These are phyloP conservation scores for Naganishia randhawae DNA, from an alignment of 768 basidiomycete species.

Conservation along the genomic window DNA sequence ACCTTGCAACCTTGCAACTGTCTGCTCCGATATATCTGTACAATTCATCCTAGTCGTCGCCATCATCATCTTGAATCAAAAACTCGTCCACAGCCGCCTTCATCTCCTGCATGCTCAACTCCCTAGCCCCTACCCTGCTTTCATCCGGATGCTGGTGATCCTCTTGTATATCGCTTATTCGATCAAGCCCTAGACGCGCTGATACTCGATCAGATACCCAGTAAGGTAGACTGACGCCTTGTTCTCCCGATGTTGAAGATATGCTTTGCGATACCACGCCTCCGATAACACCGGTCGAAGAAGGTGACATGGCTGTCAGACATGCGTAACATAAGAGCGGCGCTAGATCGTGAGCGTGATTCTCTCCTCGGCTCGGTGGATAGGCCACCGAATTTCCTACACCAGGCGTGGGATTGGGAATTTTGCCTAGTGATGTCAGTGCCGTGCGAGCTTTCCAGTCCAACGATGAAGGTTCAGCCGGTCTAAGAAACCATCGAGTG, in stretches of 20 bases:
- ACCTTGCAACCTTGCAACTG: no score
- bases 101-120: constrained; percentile 37
- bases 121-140: not conserved
- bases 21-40: not conserved
- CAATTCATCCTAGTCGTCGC: not conserved
- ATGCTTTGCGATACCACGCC: not conserved
- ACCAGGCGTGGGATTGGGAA: not conserved
- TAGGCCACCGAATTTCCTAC: not conserved
- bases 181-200: not conserved
- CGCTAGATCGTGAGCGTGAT: constrained; percentile 29
- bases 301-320: constrained; percentile 41
- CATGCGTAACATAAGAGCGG: constrained; percentile 45
- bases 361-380: not conserved
- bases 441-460: constrained; percentile 48
- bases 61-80: constrained; percentile 33
- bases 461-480: constrained; percentile 41
- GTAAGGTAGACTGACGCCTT: constrained; percentile 32
- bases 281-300: constrained; percentile 24
- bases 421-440: constrained; percentile 36
- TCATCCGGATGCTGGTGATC: constrained; percentile 22
- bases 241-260: not conserved
- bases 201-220: constrained; percentile 35
- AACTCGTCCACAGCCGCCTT: constrained; percentile 37
- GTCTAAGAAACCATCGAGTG: constrained; percentile 31
- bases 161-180: constrained; percentile 2